Conservation (phyloP, 345 rosid species). For the Eucalyptus globulus region DNA sequence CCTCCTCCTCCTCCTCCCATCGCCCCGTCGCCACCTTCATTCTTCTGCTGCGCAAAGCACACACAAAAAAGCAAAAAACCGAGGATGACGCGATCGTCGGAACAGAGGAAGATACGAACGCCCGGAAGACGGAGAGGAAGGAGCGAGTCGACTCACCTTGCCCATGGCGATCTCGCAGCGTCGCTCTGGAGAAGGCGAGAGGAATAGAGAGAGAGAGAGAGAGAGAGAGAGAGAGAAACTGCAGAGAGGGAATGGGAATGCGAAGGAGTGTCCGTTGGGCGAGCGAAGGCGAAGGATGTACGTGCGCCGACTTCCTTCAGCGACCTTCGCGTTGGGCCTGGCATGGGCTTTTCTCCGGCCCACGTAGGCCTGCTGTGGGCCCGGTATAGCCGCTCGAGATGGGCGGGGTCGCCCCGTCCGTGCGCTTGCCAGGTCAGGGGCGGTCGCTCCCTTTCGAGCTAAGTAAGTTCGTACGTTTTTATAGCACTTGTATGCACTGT, state of each 20-base stretch:
- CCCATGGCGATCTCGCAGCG: not conserved
- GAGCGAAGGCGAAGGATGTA: not conserved
- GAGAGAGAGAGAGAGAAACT: not conserved
- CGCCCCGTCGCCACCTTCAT: not conserved
- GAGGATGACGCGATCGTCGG: not conserved
- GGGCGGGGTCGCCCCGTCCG: not conserved
- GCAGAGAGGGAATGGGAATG: not conserved
- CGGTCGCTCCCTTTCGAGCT: not conserved
- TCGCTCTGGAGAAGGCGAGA: not conserved
- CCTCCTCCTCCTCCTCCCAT: not conserved
- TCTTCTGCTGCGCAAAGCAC: not conserved
- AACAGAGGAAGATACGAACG: not conserved
- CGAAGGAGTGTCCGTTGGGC: not conserved
- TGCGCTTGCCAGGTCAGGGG: not conserved
- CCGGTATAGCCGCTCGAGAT: not conserved
- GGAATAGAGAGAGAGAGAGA: not conserved
- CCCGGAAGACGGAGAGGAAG: not conserved
- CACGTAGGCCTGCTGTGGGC: not conserved
- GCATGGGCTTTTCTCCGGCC: not conserved
- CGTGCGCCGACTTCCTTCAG: not conserved
- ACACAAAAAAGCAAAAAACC: not conserved
- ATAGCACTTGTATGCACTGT: not conserved
- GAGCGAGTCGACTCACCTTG: not conserved
- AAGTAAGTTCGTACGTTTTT: not conserved
- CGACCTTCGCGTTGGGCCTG: not conserved